A percentile compares a stretch with the other conserved stretches of the same genome.
These are phyloP conservation scores for Penicillium goetzii DNA, from an alignment of 495 filamentous ascomycete genomes.

Conservation along the genomic window DNA sequence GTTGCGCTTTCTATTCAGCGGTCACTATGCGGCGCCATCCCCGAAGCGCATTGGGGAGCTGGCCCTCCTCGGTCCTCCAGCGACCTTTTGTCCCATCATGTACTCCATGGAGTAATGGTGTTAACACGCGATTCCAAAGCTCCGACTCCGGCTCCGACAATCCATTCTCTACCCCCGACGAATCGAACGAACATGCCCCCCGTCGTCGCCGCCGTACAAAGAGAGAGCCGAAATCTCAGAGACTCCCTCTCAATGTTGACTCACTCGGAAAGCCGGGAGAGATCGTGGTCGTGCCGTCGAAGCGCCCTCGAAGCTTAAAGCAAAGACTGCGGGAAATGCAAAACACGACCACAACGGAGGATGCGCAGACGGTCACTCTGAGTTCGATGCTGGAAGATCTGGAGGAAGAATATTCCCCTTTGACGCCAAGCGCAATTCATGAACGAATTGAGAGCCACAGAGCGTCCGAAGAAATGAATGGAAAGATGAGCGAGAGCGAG, in stretches of 20 bases:
- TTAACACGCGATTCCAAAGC: conserved; percentile 14
- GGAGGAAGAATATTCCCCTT: conserved; percentile 23
- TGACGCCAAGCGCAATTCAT: conserved; percentile 15
- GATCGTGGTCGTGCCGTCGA: conserved; percentile 41
- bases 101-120: not conserved
- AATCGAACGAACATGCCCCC: conserved; percentile 4
- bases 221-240: not conserved
- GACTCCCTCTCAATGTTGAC: conserved; percentile 34
- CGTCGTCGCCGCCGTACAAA: conserved; percentile 4
- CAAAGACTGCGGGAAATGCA: conserved; percentile 5
- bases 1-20: not conserved
- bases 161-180: not conserved
- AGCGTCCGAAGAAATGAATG: conserved; percentile 17
- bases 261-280: conserved; percentile 47
- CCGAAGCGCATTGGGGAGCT: not conserved
- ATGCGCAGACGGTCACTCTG: conserved; percentile 17
- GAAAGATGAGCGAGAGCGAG: conserved; percentile 31
- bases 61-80: not conserved
- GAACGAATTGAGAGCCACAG: conserved; percentile 35
- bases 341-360: conserved; percentile 4
- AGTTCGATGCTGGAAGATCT: conserved; percentile 38
- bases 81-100: not conserved
- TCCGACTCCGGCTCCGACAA: conserved; percentile 7
- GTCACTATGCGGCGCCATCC: conserved; percentile 13
- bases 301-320: conserved; percentile 18